Percentiles rank a stretch among this genome's conserved stretches.
Conservation (phyloP, 2,329 filamentous ascomycete genomes). For the Colletotrichum falcatum region DNA sequence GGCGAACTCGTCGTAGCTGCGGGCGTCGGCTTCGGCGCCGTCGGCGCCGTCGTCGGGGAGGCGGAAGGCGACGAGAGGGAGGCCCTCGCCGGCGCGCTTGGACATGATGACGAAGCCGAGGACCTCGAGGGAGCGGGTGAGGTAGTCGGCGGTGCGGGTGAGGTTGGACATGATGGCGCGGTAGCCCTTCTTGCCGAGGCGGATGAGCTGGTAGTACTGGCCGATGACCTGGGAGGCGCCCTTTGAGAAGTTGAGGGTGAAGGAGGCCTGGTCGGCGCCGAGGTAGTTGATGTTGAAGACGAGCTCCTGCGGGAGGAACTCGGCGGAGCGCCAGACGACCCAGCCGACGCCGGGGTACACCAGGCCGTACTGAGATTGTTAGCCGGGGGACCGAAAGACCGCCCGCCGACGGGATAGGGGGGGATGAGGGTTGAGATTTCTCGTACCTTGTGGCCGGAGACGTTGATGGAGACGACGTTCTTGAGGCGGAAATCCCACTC, state of each 20-base stretch:
- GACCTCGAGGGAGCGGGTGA: conserved; percentile 77
- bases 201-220: conserved; percentile 97
- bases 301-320: conserved; percentile 88
- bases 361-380: conserved; percentile 61
- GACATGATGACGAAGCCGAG: conserved; percentile 92
- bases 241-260: conserved; percentile 98
- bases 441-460: conserved; percentile 86
- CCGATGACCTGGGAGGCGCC: conserved; percentile 94
- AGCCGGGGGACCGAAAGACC: not conserved
- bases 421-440: not conserved
- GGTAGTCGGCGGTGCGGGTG: conserved; percentile 89
- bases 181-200: conserved; percentile 93
- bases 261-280: conserved; percentile 93
- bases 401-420: not conserved
- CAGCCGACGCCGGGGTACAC: conserved; percentile 95
- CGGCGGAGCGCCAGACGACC: conserved; percentile 87
- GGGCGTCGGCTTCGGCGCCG: conserved; percentile 56
- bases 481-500: conserved; percentile 93
- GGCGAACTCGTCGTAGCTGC: conserved; percentile 79
- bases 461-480: conserved; percentile 93
- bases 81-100: conserved; percentile 78
- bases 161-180: conserved; percentile 94
- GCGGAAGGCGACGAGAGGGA: conserved; percentile 93
- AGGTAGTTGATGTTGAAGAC: conserved; percentile 99
- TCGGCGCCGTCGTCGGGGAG: not conserved